Evolutionary conservation across 2,329 filamentous ascomycete genomes (phyloP), one percentile per base, ranked within the genome.

Genomic region (Clonostachys chloroleuca): DNA sequence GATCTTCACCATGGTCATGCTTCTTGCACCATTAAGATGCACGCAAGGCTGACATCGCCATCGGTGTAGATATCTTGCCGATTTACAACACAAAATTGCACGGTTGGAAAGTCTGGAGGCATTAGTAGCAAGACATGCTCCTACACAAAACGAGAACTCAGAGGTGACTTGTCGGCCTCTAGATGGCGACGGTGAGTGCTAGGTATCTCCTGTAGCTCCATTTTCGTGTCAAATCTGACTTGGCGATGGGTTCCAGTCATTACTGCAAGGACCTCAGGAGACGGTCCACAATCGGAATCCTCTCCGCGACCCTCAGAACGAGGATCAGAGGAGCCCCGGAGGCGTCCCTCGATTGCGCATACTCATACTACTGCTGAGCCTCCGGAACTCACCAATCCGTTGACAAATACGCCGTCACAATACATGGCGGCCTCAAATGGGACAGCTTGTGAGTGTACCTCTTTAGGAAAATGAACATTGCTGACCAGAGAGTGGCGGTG

Each of bases 371-470:
- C 17, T 5, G 3, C 20, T 58, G n/a, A 62, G 62, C 40, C 52
- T 58, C 5, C 58, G 60, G 3, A 56, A 54, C 6, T 59, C 64
- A 0, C 58, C 59, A 75, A 76, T 45, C 72, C 70, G 0, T 54
- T 76, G 3, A 66, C 67, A 1, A 61, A 59, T 5, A 65, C 63
- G 12, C 67, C 61, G 14, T 69, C 65, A 24, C 66, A 63, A 34
- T 74, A 72, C 48, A 69, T 71, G 59, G 59, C 61, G 3, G 65
- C 69, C 0, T 58, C 61, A 0, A 65, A 65, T 44, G 72, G 72
- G 9, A 59, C 65, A 49, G 65, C 63, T 42, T 74, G 72, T 74
- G 53, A 53, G 71, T 64, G 24, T 30, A 9, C 24, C 24, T 30
- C 24, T 30, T 10, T 30, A 4, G 9, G 9, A 4, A 10, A 4